Conservation (phyloP, 495 filamentous ascomycete species). For the Aspergillus avenaceus region DNA sequence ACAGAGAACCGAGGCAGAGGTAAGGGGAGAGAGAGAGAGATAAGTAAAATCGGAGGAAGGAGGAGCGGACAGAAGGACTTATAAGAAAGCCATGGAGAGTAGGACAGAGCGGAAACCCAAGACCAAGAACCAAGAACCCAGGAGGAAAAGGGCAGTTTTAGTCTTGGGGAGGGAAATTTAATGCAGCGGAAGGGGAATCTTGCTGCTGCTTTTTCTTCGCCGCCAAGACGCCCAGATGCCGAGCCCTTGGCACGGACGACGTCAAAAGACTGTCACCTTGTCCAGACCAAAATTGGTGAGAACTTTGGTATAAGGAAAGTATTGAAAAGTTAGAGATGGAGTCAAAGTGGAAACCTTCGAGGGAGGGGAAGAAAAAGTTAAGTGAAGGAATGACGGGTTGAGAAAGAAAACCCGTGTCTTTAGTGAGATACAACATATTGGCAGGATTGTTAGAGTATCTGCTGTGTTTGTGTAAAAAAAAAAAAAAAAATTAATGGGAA, state of each 20-base stretch:
- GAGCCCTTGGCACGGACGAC: constrained; percentile 37
- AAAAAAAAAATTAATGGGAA: background rate
- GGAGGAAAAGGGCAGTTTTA: constrained; percentile 8
- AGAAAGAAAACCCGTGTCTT: too few species aligned
- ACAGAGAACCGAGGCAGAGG: background rate
- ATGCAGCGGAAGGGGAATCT: constrained; percentile 24
- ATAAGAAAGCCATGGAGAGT: constrained; percentile 26
- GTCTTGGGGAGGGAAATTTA: constrained; percentile 13
- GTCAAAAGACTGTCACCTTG: constrained; percentile 5
- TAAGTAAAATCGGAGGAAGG: constrained; percentile 8
- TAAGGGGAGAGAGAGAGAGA: background rate
- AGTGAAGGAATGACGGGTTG: too few species aligned
- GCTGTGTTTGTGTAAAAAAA: background rate
- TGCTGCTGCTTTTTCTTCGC: constrained; percentile 23
- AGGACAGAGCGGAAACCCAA: constrained; percentile 30
- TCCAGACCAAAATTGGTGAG: too few species aligned
- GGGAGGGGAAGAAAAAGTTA: constrained; percentile 5
- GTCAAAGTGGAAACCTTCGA: constrained; percentile 1
- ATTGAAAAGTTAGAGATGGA: background rate
- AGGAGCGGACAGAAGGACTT: constrained; percentile 19
- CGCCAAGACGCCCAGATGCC: constrained; percentile 46
- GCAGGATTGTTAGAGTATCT: too few species aligned
- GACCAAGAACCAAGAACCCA: constrained; percentile 26
- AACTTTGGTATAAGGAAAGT: too few species aligned
- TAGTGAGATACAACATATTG: too few species aligned